Evolutionary conservation across 2,329 filamentous ascomycete genomes (phyloP).

Genomic region (Sphaceloma murrayae): DNA sequence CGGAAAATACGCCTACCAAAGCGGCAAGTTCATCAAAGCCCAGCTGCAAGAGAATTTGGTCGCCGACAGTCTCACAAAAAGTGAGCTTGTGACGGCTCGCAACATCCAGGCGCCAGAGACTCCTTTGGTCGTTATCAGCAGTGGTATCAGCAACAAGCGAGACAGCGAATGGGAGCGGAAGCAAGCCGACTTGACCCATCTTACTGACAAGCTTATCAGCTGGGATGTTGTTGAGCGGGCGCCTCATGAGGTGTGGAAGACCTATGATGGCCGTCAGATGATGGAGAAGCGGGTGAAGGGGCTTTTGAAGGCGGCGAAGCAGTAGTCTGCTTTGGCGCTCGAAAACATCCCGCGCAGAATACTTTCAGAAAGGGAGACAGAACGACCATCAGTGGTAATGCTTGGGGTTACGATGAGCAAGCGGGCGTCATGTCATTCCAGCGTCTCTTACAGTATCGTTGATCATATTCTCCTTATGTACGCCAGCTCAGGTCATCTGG

Average conservation of each 20-base stretch:
- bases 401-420: too few species aligned
- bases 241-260: constrained; percentile 78
- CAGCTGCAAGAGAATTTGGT: constrained; percentile 90
- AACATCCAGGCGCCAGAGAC: constrained; percentile 70
- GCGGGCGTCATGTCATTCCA: constrained; percentile 1
- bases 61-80: constrained; percentile 70
- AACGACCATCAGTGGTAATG: too few species aligned
- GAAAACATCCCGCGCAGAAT: too few species aligned
- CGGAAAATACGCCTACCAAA: constrained; percentile 68
- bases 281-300: constrained; percentile 72
- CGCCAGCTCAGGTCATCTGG: too few species aligned
- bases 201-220: constrained; percentile 66
- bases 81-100: constrained; percentile 68
- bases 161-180: constrained; percentile 69
- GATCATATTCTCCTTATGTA: too few species aligned
- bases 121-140: constrained; percentile 72
- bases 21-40: constrained; percentile 76
- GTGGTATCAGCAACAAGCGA: constrained; percentile 57
- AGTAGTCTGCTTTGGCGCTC: constrained; percentile 11
- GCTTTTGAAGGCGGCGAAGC: constrained; percentile 43
- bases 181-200: constrained; percentile 70
- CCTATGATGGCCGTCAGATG: constrained; percentile 57
- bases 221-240: constrained; percentile 86
- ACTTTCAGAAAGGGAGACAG: too few species aligned
- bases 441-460: too few species aligned